These are phyloP conservation scores for Vitis amurensis DNA, from an alignment of 164 flowering plant genomes.

Conservation along the genomic window DNA sequence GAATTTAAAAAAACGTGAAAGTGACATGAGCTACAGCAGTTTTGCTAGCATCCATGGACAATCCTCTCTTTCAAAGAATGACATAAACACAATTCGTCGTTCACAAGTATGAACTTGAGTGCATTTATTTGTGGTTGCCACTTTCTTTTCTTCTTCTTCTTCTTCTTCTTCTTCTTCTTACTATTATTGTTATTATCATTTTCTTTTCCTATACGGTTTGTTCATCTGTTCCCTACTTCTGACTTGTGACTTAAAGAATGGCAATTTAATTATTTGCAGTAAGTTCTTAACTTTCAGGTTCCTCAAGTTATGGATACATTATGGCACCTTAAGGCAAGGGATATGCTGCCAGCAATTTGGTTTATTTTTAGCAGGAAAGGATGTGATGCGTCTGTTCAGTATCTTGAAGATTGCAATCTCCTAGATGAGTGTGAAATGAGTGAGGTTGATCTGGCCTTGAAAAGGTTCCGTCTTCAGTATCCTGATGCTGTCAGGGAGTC, in stretches of 20 bases:
- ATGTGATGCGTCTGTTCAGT: slow-evolving; percentile 95
- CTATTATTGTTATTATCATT: not conserved
- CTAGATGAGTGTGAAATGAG: slow-evolving; percentile 77
- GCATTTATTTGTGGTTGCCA: not conserved
- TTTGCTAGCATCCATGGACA: slow-evolving; percentile 26
- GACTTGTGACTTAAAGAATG: not conserved
- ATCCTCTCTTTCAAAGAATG: slow-evolving; percentile 68
- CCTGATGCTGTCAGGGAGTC: slow-evolving; percentile 92
- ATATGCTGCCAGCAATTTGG: slow-evolving; percentile 97
- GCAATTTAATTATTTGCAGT: slow-evolving; percentile 1
- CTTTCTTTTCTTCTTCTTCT: not conserved
- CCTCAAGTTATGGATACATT: slow-evolving; percentile 88
- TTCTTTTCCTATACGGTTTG: too few relatives aligned
- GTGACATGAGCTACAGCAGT: slow-evolving; percentile 25
- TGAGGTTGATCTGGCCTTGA: slow-evolving; percentile 87
- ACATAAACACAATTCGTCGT: slow-evolving; percentile 68
- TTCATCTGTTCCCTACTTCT: too few relatives aligned
- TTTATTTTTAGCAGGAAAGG: slow-evolving; percentile 96
- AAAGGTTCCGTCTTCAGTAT: slow-evolving; percentile 66
- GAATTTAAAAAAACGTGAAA: slow-evolving; percentile 52
- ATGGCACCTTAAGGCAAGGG: slow-evolving; percentile 68
- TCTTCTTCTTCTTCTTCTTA: not conserved
- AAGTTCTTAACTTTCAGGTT: slow-evolving; percentile 46
- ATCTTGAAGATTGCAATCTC: slow-evolving; percentile 68
- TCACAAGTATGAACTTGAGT: slow-evolving; percentile 58